Evolutionary conservation across 345 rosid species (phyloP).

Genomic region (Arabidopsis arenosa): DNA sequence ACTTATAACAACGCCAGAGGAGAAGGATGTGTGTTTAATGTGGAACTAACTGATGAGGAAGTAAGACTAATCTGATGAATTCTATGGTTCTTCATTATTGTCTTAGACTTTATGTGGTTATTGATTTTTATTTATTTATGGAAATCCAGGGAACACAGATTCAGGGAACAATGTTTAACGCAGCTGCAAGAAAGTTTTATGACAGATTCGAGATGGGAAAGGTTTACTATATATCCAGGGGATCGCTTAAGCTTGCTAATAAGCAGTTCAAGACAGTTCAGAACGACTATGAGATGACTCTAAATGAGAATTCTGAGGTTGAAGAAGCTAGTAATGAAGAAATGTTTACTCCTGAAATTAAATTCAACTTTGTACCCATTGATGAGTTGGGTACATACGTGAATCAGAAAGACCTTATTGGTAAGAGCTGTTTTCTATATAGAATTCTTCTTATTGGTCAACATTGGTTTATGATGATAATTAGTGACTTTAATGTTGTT

Average conservation of each 20-base stretch:
- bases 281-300: conserved; percentile 92
- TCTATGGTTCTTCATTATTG: neutral
- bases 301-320: conserved; percentile 84
- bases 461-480: neutral
- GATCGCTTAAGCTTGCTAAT: conserved; percentile 80
- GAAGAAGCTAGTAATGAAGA: conserved; percentile 82
- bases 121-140: neutral
- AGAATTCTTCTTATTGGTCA: neutral
- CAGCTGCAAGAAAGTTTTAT: conserved; percentile 81
- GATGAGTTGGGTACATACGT: conserved; percentile 79
- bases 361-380: conserved; percentile 80
- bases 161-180: conserved; percentile 96
- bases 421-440: conserved; percentile 49
- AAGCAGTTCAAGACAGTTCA: conserved; percentile 92
- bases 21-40: conserved; percentile 96
- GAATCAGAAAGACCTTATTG: conserved; percentile 74
- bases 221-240: conserved; percentile 84
- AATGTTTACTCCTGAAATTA: conserved; percentile 75
- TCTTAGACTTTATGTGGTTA: neutral
- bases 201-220: conserved; percentile 86
- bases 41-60: conserved; percentile 95
- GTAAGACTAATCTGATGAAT: conserved; percentile 49
- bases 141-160: conserved; percentile 84
- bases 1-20: conserved; percentile 88
- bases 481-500: neutral